phyloP scores from a whole-genome alignment of 306 rosid species.

The Vigna mungo region DNA sequence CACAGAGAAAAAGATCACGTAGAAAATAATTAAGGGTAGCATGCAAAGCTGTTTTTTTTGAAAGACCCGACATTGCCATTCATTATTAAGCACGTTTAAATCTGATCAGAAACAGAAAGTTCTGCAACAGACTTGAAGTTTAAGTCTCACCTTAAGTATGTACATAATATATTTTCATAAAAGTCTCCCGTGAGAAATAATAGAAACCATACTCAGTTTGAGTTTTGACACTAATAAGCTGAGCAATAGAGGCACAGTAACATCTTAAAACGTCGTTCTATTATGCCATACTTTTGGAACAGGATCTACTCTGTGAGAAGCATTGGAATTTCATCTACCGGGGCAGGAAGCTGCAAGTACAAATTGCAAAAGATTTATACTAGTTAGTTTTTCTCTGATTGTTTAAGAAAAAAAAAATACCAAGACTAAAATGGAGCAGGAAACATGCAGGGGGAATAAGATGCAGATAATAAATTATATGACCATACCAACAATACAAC shows the following conservation, averaged over 20 bases:
- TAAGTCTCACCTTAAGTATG: slow-evolving; percentile 36
- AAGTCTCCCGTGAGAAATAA: slow-evolving; percentile 29
- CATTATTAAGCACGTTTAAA: slow-evolving; percentile 26
- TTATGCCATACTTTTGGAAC: slow-evolving; percentile 14
- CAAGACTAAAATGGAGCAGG: neutral
- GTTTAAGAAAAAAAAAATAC: neutral
- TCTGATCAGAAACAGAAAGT: slow-evolving; percentile 7
- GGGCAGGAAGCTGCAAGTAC: slow-evolving; percentile 71
- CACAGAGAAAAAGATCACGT: neutral
- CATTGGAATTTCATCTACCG: slow-evolving; percentile 70
- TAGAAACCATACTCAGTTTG: slow-evolving; percentile 44
- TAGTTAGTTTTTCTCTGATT: slow-evolving; percentile 31
- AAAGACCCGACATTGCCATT: slow-evolving; percentile 13
- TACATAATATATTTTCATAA: slow-evolving; percentile 34
- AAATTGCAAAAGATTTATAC: slow-evolving; percentile 46
- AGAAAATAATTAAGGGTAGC: neutral
- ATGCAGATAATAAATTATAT: neutral
- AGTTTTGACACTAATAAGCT: slow-evolving; percentile 43
- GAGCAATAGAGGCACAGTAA: slow-evolving; percentile 32
- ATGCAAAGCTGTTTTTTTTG: neutral
- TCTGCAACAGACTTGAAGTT: slow-evolving; percentile 32
- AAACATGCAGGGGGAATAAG: neutral
- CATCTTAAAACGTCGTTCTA: slow-evolving; percentile 45
- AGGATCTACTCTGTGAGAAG: slow-evolving; percentile 78
- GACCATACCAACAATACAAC: neutral